Evolutionary conservation across 768 basidiomycete species (phyloP).

Genomic region (Fomitopsis serialis): DNA sequence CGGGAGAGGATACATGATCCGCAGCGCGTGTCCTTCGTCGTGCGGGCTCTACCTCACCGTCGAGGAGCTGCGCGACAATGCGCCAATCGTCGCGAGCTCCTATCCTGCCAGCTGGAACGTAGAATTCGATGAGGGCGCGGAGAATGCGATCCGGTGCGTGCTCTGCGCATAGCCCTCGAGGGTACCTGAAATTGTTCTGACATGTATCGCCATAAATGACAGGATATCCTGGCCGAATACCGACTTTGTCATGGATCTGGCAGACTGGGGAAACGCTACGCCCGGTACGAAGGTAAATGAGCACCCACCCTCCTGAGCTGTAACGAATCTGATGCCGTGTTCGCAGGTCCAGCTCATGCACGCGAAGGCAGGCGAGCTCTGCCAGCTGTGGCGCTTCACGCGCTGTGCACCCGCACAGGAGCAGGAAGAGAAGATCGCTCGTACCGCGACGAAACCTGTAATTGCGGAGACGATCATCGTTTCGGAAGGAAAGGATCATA

Average conservation of each 20-base stretch:
- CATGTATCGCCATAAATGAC: no score
- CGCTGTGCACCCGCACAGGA: constrained; percentile 12
- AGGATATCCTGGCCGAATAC: constrained; percentile 22
- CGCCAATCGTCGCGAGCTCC: constrained; percentile 16
- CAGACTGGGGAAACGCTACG: constrained; percentile 13
- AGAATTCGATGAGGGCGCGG: constrained; percentile 9
- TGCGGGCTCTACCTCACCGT: constrained; percentile 17
- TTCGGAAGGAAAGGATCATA: constrained; percentile 15
- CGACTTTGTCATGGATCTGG: constrained; percentile 16
- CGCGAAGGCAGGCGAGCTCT: constrained; percentile 9
- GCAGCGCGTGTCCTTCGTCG: constrained; percentile 2
- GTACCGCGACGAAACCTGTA: constrained; percentile 8
- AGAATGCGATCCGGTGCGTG: constrained; percentile 14
- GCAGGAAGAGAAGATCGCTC: constrained; percentile 8
- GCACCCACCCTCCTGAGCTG: background rate
- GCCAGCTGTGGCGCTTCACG: constrained; percentile 19
- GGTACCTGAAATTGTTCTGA: background rate
- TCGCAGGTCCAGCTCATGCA: constrained; percentile 17
- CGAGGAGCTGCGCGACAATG: constrained; percentile 9
- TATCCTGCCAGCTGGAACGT: constrained; percentile 22
- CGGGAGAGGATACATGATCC: constrained; percentile 21
- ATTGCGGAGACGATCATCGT: constrained; percentile 19
- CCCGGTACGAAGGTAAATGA: constrained; percentile 18
- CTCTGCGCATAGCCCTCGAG: background rate
- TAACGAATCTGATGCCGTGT: no score